phyloP scores from a whole-genome alignment of 768 basidiomycete species.

The Lanmaoa pseudosensibilis region DNA sequence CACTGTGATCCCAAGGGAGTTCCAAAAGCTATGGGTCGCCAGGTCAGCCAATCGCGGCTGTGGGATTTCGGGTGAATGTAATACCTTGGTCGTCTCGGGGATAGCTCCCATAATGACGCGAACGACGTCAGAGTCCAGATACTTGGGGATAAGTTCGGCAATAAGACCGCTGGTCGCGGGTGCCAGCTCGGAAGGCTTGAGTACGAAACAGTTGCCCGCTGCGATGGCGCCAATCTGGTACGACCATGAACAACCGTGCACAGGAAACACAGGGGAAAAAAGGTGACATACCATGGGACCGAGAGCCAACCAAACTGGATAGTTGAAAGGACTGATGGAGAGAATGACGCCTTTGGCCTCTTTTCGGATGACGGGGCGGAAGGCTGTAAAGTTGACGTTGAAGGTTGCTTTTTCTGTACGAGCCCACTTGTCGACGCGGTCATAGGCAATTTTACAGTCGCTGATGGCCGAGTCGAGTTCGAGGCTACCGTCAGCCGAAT shows the following conservation, averaged over 20 bases:
- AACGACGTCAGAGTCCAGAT: constrained; percentile 67
- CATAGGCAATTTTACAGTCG: constrained; percentile 56
- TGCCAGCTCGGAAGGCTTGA: constrained; percentile 77
- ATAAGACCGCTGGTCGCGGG: constrained; percentile 57
- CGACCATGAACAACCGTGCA: neutral
- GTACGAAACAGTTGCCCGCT: constrained; percentile 67
- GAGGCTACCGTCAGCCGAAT: constrained; percentile 42
- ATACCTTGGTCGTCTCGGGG: constrained; percentile 59
- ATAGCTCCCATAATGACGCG: constrained; percentile 69
- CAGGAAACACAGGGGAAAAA: neutral
- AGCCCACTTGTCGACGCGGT: constrained; percentile 73
- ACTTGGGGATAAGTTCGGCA: constrained; percentile 69
- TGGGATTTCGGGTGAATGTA: neutral
- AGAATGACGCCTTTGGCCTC: constrained; percentile 77
- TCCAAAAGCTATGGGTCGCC: constrained; percentile 55
- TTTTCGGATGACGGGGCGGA: constrained; percentile 66
- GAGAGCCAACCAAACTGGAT: constrained; percentile 61
- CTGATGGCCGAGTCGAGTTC: constrained; percentile 57
- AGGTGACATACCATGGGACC: constrained; percentile 51
- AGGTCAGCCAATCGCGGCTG: neutral
- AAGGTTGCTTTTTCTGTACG: constrained; percentile 60
- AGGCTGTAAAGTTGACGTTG: constrained; percentile 52
- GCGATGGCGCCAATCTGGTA: constrained; percentile 68
- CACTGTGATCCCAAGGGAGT: constrained; percentile 65
- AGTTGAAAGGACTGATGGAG: constrained; percentile 75